These are phyloP conservation scores for Rhodotorula diobovata DNA, from an alignment of 768 basidiomycete species.

Conservation along the genomic window DNA sequence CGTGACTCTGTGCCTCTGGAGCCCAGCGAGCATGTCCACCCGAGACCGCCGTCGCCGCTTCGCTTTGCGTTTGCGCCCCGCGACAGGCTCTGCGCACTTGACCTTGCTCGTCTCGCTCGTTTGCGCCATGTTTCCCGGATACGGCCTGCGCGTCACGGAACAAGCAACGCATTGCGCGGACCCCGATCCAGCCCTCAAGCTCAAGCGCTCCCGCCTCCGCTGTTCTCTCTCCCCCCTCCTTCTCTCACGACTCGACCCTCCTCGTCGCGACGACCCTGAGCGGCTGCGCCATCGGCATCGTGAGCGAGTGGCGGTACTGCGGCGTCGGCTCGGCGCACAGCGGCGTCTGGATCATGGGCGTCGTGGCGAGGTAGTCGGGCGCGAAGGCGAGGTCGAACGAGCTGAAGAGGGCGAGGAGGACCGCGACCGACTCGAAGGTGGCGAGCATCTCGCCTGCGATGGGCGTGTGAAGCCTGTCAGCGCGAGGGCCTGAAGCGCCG, in stretches of 20 bases:
- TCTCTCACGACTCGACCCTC: not conserved
- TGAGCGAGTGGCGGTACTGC: not conserved
- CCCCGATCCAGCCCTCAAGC: not conserved
- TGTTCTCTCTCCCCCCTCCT: too few relatives aligned
- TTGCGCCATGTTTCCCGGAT: too few relatives aligned
- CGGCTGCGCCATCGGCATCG: slow-evolving; percentile 3
- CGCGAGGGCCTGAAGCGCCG: not conserved
- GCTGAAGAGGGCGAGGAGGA: not conserved
- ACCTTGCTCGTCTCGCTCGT: too few relatives aligned
- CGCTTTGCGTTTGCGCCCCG: too few relatives aligned
- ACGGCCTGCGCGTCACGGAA: too few relatives aligned
- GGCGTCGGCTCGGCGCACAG: not conserved
- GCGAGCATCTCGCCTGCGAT: slow-evolving; percentile 1
- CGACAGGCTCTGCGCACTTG: too few relatives aligned
- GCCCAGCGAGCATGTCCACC: too few relatives aligned
- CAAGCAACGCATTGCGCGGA: too few relatives aligned
- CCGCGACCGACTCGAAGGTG: not conserved
- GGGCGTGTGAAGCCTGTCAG: not conserved
- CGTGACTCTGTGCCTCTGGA: too few relatives aligned
- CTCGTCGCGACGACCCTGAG: not conserved
- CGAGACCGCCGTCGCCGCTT: too few relatives aligned
- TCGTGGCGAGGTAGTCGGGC: slow-evolving; percentile 15
- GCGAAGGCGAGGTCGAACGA: slow-evolving; percentile 22
- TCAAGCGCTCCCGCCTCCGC: not conserved
- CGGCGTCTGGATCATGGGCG: slow-evolving; percentile 17